phyloP scores from a whole-genome alignment of 2,329 filamentous ascomycete species.

The Diaporthe sp. region DNA sequence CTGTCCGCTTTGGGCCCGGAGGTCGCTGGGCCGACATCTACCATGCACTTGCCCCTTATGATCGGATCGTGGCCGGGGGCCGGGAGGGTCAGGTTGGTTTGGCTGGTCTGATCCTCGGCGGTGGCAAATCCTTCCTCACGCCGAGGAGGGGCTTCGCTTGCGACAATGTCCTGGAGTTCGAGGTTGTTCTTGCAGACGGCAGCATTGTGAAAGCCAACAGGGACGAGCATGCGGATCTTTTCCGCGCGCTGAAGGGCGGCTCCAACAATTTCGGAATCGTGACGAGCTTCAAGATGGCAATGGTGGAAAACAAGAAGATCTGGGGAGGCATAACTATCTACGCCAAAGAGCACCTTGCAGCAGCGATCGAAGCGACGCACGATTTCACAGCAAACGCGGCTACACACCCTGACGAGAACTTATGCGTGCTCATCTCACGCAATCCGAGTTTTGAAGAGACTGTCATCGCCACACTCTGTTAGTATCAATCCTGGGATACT shows the following conservation, averaged over 20 bases:
- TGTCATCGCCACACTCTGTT: constrained; percentile 8
- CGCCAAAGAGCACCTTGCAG: constrained; percentile 29
- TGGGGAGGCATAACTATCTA: constrained; percentile 45
- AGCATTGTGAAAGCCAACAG: not conserved
- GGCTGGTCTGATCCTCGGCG: constrained; percentile 16
- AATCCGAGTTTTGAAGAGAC: not conserved
- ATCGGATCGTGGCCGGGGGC: constrained; percentile 7
- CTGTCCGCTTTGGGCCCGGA: constrained; percentile 1
- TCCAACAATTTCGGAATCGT: constrained; percentile 57
- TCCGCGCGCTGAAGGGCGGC: constrained; percentile 56
- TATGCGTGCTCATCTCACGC: not conserved
- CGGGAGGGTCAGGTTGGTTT: constrained; percentile 15
- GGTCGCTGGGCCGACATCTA: constrained; percentile 10
- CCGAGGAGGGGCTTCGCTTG: not conserved
- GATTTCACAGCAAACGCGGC: constrained; percentile 1
- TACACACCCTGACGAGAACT: constrained; percentile 6
- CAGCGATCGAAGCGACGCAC: constrained; percentile 37
- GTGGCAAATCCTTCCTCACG: not conserved
- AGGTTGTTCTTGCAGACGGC: constrained; percentile 24
- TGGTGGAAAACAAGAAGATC: constrained; percentile 37
- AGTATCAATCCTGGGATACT: not conserved
- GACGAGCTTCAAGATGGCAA: constrained; percentile 42
- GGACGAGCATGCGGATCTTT: constrained; percentile 1
- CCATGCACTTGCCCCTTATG: not conserved
- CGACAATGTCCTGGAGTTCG: constrained; percentile 21